Evolutionary conservation across 768 basidiomycete genomes (phyloP).

Genomic region (Leucogyrophana mollusca): DNA sequence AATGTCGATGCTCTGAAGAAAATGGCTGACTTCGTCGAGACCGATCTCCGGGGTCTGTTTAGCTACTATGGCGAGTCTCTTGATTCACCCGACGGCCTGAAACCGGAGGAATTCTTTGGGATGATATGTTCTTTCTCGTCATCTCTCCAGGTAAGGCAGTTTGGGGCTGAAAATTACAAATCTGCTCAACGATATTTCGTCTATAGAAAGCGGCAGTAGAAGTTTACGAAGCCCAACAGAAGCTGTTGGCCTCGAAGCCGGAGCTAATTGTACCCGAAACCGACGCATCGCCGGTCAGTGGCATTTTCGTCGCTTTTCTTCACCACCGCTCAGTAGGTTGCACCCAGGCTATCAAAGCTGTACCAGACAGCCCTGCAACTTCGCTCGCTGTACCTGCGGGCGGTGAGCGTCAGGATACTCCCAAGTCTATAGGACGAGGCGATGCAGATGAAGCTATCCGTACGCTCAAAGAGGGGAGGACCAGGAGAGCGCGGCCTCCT

Average conservation of each 20-base stretch:
- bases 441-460: conserved; percentile 84
- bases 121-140: conserved; percentile 73
- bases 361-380: conserved; percentile 8
- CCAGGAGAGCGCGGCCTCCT: conserved; percentile 10
- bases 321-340: conserved; percentile 1
- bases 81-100: conserved; percentile 59
- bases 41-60: conserved; percentile 59
- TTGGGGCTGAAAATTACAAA: background rate
- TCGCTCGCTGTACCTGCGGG: conserved; percentile 39
- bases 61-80: conserved; percentile 78
- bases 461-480: conserved; percentile 65
- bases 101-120: conserved; percentile 83
- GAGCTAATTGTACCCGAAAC: conserved; percentile 8
- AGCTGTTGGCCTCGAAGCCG: conserved; percentile 25
- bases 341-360: conserved; percentile 43
- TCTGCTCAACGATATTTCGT: background rate
- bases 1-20: conserved; percentile 66
- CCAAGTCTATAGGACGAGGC: conserved; percentile 65
- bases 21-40: conserved; percentile 55
- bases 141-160: conserved; percentile 55
- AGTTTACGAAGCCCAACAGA: conserved; percentile 51
- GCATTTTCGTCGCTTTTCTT: too few species aligned
- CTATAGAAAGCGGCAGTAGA: conserved; percentile 70
- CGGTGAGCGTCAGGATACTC: conserved; percentile 33
- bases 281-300: background rate